These are phyloP conservation scores for Trichoderma sp. DNA, from an alignment of 2,329 filamentous ascomycete genomes.

Conservation along the genomic window DNA sequence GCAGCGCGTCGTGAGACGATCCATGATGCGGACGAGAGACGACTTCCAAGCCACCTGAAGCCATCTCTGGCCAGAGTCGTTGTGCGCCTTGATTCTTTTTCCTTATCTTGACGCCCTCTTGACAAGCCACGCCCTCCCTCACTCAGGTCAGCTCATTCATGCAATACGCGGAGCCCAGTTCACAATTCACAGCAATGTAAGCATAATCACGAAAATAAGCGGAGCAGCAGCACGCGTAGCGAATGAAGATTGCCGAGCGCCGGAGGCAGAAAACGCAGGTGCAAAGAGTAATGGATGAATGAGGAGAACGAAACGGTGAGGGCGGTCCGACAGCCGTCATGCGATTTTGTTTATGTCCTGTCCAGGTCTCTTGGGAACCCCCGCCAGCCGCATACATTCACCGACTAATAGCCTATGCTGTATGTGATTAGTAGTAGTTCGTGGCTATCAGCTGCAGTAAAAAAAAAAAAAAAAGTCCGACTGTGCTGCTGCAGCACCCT, in stretches of 20 bases:
- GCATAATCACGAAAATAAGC: slow-evolving; percentile 13
- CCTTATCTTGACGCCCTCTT: neutral
- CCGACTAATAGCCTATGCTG: slow-evolving; percentile 15
- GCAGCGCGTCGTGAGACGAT: neutral
- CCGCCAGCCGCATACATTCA: slow-evolving; percentile 8
- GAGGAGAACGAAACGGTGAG: neutral
- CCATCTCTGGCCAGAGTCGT: slow-evolving; percentile 7
- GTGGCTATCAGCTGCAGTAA: neutral
- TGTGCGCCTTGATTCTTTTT: neutral
- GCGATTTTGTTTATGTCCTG: neutral
- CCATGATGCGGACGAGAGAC: neutral
- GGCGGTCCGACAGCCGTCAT: neutral
- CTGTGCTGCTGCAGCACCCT: neutral
- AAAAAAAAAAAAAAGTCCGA: neutral
- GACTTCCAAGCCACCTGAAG: neutral
- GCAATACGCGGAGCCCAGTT: neutral
- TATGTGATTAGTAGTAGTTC: neutral
- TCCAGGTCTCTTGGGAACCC: neutral
- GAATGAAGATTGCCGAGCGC: neutral
- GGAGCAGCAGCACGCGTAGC: slow-evolving; percentile 13
- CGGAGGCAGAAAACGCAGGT: neutral
- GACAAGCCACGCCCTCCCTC: neutral
- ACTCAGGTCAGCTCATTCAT: neutral
- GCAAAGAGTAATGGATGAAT: neutral
- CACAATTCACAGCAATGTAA: slow-evolving; percentile 5